Evolutionary conservation across 148 eudicot genomes (phyloP).

Genomic region (Selenicereus undatus): DNA sequence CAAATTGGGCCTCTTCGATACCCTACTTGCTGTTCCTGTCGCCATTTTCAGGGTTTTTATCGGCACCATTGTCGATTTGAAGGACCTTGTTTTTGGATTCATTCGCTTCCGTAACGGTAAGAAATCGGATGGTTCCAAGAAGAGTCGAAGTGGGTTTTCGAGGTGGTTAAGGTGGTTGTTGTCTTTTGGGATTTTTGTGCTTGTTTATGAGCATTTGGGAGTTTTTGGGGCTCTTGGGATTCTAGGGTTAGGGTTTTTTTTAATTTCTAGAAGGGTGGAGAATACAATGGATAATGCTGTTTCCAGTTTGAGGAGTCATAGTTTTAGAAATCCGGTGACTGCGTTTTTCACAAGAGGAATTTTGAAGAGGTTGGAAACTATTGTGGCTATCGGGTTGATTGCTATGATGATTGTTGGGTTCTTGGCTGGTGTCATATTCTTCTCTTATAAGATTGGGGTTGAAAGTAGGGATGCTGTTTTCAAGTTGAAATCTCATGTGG

Average conservation of each 20-base stretch:
- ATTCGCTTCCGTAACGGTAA: constrained; percentile 24
- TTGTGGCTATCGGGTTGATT: constrained; percentile 86
- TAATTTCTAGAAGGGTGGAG: constrained; percentile 49
- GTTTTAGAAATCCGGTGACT: constrained; percentile 49
- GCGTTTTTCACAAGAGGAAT: constrained; percentile 66
- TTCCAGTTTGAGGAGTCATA: constrained; percentile 55
- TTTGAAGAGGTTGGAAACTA: constrained; percentile 57
- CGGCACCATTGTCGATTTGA: constrained; percentile 68
- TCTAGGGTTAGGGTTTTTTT: constrained; percentile 54
- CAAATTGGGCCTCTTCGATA: constrained; percentile 71
- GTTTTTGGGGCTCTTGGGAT: constrained; percentile 51
- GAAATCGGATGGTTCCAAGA: constrained; percentile 22
- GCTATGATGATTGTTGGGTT: constrained; percentile 72
- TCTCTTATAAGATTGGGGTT: constrained; percentile 84
- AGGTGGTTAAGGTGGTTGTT: constrained; percentile 61
- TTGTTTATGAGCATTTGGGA: constrained; percentile 65
- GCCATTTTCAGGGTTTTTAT: constrained; percentile 63
- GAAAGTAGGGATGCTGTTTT: constrained; percentile 85
- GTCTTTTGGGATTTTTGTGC: constrained; percentile 65
- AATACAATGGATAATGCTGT: constrained; percentile 59
- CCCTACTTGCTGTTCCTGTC: constrained; percentile 65
- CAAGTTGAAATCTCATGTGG: constrained; percentile 66
- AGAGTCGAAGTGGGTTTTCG: constrained; percentile 55
- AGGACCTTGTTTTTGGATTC: constrained; percentile 31
- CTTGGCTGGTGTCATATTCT: constrained; percentile 58